These are phyloP conservation scores for Alternaria sp. DNA, from an alignment of 2,329 filamentous ascomycete species.

Conservation along the genomic window DNA sequence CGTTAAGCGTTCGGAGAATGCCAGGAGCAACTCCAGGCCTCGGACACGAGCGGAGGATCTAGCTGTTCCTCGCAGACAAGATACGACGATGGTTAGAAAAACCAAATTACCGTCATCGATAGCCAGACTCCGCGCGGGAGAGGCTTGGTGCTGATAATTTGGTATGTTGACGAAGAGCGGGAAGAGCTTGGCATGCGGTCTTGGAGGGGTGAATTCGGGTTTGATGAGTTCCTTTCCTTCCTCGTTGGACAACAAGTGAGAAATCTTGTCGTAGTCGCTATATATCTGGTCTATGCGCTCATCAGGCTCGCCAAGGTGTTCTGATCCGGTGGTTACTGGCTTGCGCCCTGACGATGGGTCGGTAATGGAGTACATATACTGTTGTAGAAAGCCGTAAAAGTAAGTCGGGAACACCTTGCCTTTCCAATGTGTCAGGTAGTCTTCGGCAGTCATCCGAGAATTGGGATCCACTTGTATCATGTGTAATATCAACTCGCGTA, in stretches of 20 bases:
- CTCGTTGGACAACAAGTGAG: constrained; percentile 85
- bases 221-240: constrained; percentile 54
- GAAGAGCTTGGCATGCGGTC: constrained; percentile 66
- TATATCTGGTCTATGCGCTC: constrained; percentile 93
- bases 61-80: constrained; percentile 87
- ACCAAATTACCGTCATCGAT: constrained; percentile 90
- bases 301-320: constrained; percentile 85
- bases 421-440: constrained; percentile 92
- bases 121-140: constrained; percentile 65
- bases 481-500: constrained; percentile 87
- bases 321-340: constrained; percentile 69
- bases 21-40: constrained; percentile 88
- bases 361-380: constrained; percentile 96
- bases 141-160: constrained; percentile 76
- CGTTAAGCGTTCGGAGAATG: constrained; percentile 87
- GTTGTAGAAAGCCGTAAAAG: constrained; percentile 96
- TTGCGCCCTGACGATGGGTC: constrained; percentile 83
- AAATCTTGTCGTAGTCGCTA: constrained; percentile 96
- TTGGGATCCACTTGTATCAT: constrained; percentile 97
- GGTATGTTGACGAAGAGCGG: constrained; percentile 87
- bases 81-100: constrained; percentile 86
- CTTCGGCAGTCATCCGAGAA: constrained; percentile 88
- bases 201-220: constrained; percentile 38
- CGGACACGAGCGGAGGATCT: constrained; percentile 85
- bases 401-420: constrained; percentile 93